A percentile compares a stretch with the other conserved stretches of the same genome.
These are phyloP conservation scores for Mucor circinelloides DNA, from an alignment of 371 early-diverging fungal species.

Conservation along the genomic window DNA sequence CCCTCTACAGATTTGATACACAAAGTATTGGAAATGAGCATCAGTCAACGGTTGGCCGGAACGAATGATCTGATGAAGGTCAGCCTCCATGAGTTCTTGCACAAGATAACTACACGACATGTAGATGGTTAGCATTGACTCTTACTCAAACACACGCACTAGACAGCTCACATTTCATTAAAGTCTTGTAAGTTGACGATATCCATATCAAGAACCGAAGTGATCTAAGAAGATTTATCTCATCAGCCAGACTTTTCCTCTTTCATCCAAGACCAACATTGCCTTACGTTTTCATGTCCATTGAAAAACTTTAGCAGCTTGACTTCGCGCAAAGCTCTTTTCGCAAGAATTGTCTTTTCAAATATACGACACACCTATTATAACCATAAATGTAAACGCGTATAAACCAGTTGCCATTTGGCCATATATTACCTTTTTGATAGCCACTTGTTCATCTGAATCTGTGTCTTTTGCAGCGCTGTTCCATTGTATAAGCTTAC, in stretches of 20 bases:
- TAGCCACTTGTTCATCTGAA: constrained; percentile 87
- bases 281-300: constrained; percentile 85
- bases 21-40: constrained; percentile 97
- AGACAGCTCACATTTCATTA: constrained; percentile 73
- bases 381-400: neutral
- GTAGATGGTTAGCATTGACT: neutral
- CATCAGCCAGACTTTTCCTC: neutral
- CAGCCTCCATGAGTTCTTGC: constrained; percentile 98
- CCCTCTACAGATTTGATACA: constrained; percentile 96
- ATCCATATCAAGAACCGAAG: constrained; percentile 69
- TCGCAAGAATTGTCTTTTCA: constrained; percentile 84
- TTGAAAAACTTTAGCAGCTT: constrained; percentile 88
- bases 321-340: constrained; percentile 87
- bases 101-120: constrained; percentile 64
- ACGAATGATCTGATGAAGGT: constrained; percentile 96
- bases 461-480: constrained; percentile 81
- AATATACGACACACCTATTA: constrained; percentile 58
- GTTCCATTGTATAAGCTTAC: neutral
- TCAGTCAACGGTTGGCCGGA: constrained; percentile 96
- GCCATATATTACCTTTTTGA: constrained; percentile 77
- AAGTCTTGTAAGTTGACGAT: constrained; percentile 63
- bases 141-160: neutral
- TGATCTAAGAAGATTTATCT: constrained; percentile 62
- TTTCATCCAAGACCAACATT: neutral
- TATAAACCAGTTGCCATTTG: constrained; percentile 17